phyloP scores from a whole-genome alignment of 139 green algal species.

The Ulvella scutata region DNA sequence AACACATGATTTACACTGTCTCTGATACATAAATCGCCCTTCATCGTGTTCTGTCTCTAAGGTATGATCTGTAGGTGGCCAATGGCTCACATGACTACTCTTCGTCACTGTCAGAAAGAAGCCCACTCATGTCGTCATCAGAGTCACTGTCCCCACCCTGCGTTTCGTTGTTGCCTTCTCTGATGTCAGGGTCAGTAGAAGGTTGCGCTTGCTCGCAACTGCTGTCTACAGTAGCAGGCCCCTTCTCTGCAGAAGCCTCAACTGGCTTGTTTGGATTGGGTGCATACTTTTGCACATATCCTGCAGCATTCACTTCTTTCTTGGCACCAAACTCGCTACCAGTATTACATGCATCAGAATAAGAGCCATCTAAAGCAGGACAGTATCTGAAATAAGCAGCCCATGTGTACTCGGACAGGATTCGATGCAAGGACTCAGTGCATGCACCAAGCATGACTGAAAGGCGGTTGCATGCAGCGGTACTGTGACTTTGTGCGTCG shows the following conservation, averaged over 20 bases:
- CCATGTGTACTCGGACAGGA: no score
- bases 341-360: background rate
- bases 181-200: background rate
- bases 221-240: background rate
- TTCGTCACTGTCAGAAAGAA: background rate
- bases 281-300: background rate
- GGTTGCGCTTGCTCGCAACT: background rate
- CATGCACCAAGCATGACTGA: no score
- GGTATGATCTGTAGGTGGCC: no score
- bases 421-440: no score
- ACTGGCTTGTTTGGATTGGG: no score
- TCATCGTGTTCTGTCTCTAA: no score
- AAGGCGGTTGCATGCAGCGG: no score
- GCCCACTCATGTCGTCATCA: background rate
- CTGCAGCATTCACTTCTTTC: background rate
- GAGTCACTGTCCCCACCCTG: background rate
- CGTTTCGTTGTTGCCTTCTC: background rate
- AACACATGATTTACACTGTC: no score
- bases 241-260: background rate
- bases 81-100: no score
- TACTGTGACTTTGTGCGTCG: background rate
- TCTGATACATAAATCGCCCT: no score
- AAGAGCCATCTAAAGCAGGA: background rate
- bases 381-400: background rate
- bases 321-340: background rate